These are phyloP conservation scores for Diaporthe capsici DNA, from an alignment of 2,329 filamentous ascomycete species.

Conservation along the genomic window DNA sequence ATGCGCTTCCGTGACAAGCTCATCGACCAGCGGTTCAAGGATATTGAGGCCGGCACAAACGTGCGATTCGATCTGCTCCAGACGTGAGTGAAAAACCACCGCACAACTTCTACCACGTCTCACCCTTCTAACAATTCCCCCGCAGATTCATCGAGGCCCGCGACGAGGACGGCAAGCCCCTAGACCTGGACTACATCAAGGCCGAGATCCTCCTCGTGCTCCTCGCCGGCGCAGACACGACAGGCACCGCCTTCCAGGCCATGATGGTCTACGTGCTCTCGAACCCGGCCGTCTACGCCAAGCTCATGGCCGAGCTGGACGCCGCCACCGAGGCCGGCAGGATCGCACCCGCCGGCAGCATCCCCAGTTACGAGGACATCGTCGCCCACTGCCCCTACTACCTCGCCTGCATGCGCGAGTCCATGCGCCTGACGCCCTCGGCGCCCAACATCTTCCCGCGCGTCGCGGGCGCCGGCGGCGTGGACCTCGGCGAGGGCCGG, in stretches of 20 bases:
- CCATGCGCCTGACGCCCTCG: conserved; percentile 64
- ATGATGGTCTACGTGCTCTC: conserved; percentile 57
- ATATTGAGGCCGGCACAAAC: conserved; percentile 59
- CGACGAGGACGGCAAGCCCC: conserved; percentile 59
- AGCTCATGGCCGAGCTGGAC: conserved; percentile 63
- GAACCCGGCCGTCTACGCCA: conserved; percentile 57
- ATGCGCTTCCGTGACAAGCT: conserved; percentile 71
- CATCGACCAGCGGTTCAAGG: conserved; percentile 61
- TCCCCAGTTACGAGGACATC: conserved; percentile 53
- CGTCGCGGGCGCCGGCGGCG: conserved; percentile 51
- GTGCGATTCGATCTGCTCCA: conserved; percentile 67
- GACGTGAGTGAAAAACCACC: conserved; percentile 47
- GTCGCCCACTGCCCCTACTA: conserved; percentile 61
- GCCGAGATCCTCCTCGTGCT: conserved; percentile 65
- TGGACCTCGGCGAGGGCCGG: conserved; percentile 46
- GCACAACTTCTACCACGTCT: no score
- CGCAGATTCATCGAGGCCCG: conserved; percentile 55
- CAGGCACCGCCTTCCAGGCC: conserved; percentile 30
- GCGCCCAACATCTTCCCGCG: conserved; percentile 66
- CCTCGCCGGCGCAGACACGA: conserved; percentile 38
- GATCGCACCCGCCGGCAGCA: conserved; percentile 44
- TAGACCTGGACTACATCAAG: conserved; percentile 65
- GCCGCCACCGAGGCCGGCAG: conserved; percentile 51
- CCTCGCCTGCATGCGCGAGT: conserved; percentile 64
- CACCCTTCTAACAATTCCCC: neutral